Base-by-base conservation (phyloP, 805 yeast species). In the Millerago galiae region DNA sequence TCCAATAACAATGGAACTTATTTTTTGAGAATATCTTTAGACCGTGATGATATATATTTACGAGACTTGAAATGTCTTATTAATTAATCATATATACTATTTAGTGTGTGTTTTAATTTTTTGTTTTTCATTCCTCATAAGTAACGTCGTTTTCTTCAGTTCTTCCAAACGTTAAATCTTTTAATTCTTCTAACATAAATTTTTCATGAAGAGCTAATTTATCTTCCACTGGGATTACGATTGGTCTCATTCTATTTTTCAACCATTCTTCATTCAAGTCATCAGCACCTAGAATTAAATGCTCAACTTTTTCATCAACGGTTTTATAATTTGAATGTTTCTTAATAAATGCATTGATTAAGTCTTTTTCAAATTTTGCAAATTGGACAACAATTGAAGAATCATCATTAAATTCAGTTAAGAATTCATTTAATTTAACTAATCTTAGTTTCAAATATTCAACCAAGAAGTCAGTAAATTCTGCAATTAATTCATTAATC, bases 221-320 rank as follows among this genome's bases (percentile, higher is more conserved):
- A 13, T 33, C 39, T 26, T 41, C 46, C 2, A 33, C 38, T 11
- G 48, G 40, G 2, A 54, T 43, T 1, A 48, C 34, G 12, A 55
- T 49, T 14, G 61, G 59, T 16, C 44, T 35, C 27, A 50, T 25
- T 42, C 60, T 48, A 27, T 47, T 46, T 10, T 48, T 48, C 8
- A 48, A n/a, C 61, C 61, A 47, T 35, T 52, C 47, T 15, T 47
- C 47, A 38, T 46, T 56, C 51, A 53, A 26, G 40, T 55, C 44
- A 48, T 46, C 54, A 7, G 49, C 42, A 8, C 47, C 57, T 7
- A 54, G 15, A 17, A 53, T 40, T 18, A 56, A 35, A 2, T 41
- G 37, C 34, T 52, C 51, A 18, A 51, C 33, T 13, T 43, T 43
- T 1, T 40, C 48, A 4, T 55, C 49, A 5, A 44, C 46, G 10